Conservation (phyloP, 83 land plant species). For the Diphasiastrum complanatum region DNA sequence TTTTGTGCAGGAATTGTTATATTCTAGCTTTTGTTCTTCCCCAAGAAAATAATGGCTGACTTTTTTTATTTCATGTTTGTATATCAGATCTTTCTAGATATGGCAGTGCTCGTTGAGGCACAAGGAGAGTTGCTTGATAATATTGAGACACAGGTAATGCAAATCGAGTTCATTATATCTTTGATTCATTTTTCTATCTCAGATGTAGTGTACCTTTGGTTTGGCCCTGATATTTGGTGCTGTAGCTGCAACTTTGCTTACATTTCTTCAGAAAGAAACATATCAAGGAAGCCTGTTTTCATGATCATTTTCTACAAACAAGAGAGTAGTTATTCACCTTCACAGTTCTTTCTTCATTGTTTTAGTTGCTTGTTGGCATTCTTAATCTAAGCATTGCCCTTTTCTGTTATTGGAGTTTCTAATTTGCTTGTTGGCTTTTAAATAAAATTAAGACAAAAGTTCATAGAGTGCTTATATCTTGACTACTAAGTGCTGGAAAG, state of each 20-base stretch:
- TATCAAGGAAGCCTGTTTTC: too few relatives aligned
- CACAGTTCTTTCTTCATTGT: too few relatives aligned
- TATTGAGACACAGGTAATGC: conserved; percentile 20
- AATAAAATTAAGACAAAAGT: neutral
- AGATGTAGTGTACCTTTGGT: neutral
- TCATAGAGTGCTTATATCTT: neutral
- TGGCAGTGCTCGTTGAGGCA: conserved; percentile 25
- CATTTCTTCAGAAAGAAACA: too few relatives aligned
- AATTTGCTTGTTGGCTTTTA: neutral
- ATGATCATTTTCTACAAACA: too few relatives aligned
- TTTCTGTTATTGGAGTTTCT: conserved; percentile 4
- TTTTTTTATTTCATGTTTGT: neutral
- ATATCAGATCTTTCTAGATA: conserved; percentile 24
- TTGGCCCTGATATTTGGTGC: too few relatives aligned
- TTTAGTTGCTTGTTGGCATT: too few relatives aligned
- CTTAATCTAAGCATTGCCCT: neutral
- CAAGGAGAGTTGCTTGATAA: conserved; percentile 27
- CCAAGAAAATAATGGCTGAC: too few relatives aligned
- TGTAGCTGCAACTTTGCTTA: too few relatives aligned
- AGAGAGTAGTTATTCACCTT: too few relatives aligned
- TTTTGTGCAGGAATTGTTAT: too few relatives aligned
- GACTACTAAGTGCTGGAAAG: neutral
- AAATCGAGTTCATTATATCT: neutral
- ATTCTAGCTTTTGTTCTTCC: too few relatives aligned
- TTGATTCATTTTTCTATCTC: neutral